Evolutionary conservation across 2,329 filamentous ascomycete genomes (phyloP), one percentile per base, ranked within the genome.

Genomic region (Fusarium bulbicola): DNA sequence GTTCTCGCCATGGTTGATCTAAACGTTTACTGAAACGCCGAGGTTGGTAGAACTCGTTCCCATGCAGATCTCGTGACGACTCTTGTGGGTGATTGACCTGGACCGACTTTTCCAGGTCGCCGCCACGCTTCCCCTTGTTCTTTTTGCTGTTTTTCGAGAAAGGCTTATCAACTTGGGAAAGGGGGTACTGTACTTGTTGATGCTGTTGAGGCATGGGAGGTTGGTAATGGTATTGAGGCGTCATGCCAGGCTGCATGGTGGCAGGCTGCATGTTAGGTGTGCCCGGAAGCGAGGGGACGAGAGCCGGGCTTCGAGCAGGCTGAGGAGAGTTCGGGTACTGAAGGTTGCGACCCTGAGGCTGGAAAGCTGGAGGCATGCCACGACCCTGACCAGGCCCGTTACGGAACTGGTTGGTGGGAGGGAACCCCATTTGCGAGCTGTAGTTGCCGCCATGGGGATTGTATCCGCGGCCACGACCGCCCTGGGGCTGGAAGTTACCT

Each of bases 241-340:
- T 88, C 81, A 94, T 91, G 62, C 79, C 79, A 7, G 80, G 80
- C 68, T 83, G 82, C 79, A 89, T 89, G 72, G 86, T 87, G 56
- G 88, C 88, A 46, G 87, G 85, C 63, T 80, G 88, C 91, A 91
- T 91, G 84, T 92, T 90, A 70, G 93, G 91, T 36, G 92, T 93
- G 71, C 88, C 88, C 65, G 92, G 91, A 76, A 92, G 87, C 40
- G 91, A 90, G 63, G 88, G 88, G 34, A 90, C 84, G 62, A 93
- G 85, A 37, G 91, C 90, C 70, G 92, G 89, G 85, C 92, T 92
- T 79, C 88, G 87, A 61, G 85, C 83, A 73, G 91, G 88, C 77
- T 92, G 90, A 42, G 91, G 92, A 45, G 91, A 93, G 84, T 91
- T 91, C 46, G 76, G 82, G 74, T 86, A 86, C 49, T 82, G 82